Evolutionary conservation across 1,284 basidiomycete species (phyloP).

Genomic region (Leccinum subfulvum): DNA sequence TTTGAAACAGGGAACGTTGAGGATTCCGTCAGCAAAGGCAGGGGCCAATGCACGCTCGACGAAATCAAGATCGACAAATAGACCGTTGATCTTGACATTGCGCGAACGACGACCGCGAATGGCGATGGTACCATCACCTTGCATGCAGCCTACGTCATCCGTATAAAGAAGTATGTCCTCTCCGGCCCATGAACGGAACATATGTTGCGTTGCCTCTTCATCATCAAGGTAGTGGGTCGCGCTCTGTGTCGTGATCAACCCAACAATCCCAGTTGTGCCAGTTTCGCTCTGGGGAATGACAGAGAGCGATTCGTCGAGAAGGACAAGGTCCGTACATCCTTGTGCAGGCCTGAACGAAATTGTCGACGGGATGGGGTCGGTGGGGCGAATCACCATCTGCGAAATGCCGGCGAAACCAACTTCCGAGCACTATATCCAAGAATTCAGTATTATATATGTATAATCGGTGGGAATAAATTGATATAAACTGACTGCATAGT

Average conservation of each 20-base stretch:
- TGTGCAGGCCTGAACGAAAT: constrained; percentile 29
- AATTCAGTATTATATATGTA: not conserved
- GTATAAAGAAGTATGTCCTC: constrained; percentile 29
- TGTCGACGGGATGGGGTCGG: constrained; percentile 24
- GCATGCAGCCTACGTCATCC: constrained; percentile 31
- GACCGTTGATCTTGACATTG: constrained; percentile 30
- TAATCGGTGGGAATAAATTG: not conserved
- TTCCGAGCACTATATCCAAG: constrained; percentile 26
- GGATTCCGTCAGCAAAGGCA: constrained; percentile 18
- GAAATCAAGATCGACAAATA: constrained; percentile 30
- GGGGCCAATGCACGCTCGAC: constrained; percentile 29
- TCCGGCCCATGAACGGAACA: constrained; percentile 29
- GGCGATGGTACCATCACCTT: constrained; percentile 27
- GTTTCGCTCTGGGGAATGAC: constrained; percentile 19
- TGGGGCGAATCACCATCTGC: constrained; percentile 28
- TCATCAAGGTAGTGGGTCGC: constrained; percentile 29
- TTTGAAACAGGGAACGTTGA: constrained; percentile 22
- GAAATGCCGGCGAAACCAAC: constrained; percentile 34
- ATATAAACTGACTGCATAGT: constrained; percentile 28
- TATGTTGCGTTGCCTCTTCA: constrained; percentile 26
- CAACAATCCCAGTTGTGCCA: constrained; percentile 27
- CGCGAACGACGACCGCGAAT: constrained; percentile 31
- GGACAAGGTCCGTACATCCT: constrained; percentile 29
- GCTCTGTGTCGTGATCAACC: constrained; percentile 25
- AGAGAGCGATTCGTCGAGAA: constrained; percentile 26